A percentile compares a stretch with the other conserved stretches of the same genome.
phyloP scores from a whole-genome alignment of 1,284 basidiomycete species.

The Agroathelia rolfsii region DNA sequence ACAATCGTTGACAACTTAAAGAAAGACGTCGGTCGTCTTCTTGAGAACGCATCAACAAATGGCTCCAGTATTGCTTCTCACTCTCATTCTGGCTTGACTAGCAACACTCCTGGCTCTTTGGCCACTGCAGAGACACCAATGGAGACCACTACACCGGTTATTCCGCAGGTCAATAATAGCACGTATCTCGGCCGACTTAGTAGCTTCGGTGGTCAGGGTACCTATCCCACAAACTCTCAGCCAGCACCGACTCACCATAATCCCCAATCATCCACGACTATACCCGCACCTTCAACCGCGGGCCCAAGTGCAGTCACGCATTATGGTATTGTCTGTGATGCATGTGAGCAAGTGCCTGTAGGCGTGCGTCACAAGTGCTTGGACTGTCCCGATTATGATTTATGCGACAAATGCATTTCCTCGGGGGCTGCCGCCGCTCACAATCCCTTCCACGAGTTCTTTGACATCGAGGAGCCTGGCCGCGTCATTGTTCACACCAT shows the following conservation, averaged over 20 bases:
- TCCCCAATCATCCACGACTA: conserved; percentile 6
- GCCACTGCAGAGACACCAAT: conserved; percentile 1
- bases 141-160: conserved; percentile 6
- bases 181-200: too few relatives aligned
- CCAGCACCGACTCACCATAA: too few relatives aligned
- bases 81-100: too few relatives aligned
- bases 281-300: neutral
- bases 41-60: too few relatives aligned
- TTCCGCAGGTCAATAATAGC: too few relatives aligned
- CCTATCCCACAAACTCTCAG: too few relatives aligned
- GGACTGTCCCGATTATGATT: conserved; percentile 69
- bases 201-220: too few relatives aligned
- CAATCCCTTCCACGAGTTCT: conserved; percentile 58
- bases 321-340: conserved; percentile 43
- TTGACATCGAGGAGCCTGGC: conserved; percentile 54
- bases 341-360: conserved; percentile 41
- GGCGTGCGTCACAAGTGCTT: conserved; percentile 68
- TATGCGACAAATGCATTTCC: conserved; percentile 50
- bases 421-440: conserved; percentile 35
- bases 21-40: too few relatives aligned
- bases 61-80: too few relatives aligned
- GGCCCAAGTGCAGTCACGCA: conserved; percentile 14
- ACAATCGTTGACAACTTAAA: too few relatives aligned
- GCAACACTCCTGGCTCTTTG: conserved; percentile 8
- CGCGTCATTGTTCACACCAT: conserved; percentile 55